These are phyloP conservation scores for Colletotrichum neosansevieriae DNA, from an alignment of 2,329 filamentous ascomycete genomes.

Conservation along the genomic window DNA sequence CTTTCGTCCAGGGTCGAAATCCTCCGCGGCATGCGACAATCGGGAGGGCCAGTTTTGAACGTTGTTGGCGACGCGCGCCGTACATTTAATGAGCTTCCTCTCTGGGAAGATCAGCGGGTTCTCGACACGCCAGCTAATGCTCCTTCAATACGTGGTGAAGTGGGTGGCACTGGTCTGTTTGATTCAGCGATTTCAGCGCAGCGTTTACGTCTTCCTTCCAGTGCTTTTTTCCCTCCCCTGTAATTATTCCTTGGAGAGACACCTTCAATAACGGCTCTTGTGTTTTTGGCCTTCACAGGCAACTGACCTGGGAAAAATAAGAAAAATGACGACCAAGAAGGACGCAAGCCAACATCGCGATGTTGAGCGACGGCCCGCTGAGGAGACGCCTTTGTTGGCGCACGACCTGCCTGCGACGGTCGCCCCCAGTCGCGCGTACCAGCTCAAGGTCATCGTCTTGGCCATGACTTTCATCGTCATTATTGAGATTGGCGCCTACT, in stretches of 20 bases:
- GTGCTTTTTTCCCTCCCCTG: background rate
- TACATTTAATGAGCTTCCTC: slow-evolving; percentile 25
- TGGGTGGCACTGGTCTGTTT: too few relatives aligned
- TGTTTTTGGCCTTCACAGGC: background rate
- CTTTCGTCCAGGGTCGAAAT: slow-evolving; percentile 7
- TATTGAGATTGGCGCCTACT: slow-evolving; percentile 55
- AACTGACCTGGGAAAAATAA: too few relatives aligned
- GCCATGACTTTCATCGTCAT: slow-evolving; percentile 56
- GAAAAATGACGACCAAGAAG: slow-evolving; percentile 18
- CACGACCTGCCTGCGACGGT: slow-evolving; percentile 40
- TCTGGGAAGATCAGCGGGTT: slow-evolving; percentile 6
- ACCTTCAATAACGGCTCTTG: background rate
- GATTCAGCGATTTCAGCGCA: too few relatives aligned
- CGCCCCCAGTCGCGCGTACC: slow-evolving; percentile 45
- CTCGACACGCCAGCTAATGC: background rate
- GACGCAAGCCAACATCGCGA: slow-evolving; percentile 3
- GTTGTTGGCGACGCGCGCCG: background rate
- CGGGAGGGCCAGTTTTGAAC: background rate
- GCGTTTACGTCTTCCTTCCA: background rate
- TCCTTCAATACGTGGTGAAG: background rate
- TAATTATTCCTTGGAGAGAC: background rate
- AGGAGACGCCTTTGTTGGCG: slow-evolving; percentile 38
- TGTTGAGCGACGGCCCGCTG: slow-evolving; percentile 18
- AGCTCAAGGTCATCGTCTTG: slow-evolving; percentile 48
- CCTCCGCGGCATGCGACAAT: slow-evolving; percentile 1